Conservation (phyloP, 805 yeast genomes). For the Hanseniaspora lachancei region DNA sequence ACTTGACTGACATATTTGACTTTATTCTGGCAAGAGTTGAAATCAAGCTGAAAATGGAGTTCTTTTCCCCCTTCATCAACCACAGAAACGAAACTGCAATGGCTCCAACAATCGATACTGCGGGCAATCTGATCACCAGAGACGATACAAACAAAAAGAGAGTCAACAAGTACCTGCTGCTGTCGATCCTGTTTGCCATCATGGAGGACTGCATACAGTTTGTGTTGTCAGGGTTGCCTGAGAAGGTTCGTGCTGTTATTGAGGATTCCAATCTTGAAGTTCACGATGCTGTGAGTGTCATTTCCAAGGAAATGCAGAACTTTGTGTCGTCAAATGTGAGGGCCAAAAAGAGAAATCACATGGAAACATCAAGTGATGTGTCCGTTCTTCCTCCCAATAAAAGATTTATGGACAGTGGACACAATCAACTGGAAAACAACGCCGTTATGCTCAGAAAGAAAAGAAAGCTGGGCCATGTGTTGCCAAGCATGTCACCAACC, state of each 20-base stretch:
- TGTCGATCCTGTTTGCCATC: not conserved
- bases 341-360: not conserved
- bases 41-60: not conserved
- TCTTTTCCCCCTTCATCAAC: not conserved
- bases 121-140: not conserved
- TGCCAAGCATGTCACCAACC: not conserved
- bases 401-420: not conserved
- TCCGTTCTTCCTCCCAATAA: not conserved
- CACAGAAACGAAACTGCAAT: not conserved
- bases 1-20: not conserved
- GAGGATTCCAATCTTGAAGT: not conserved
- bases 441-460: not conserved
- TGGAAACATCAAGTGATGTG: not conserved
- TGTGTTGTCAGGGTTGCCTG: not conserved
- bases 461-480: not conserved
- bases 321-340: not conserved
- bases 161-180: not conserved
- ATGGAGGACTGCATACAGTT: not conserved
- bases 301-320: not conserved
- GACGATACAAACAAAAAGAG: conserved; percentile 1
- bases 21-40: not conserved
- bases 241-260: not conserved
- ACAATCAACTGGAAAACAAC: not conserved
- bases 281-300: not conserved
- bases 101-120: not conserved